Evolutionary conservation across 129 eudicot species (phyloP).

Genomic region (Smallanthus sonchifolius): DNA sequence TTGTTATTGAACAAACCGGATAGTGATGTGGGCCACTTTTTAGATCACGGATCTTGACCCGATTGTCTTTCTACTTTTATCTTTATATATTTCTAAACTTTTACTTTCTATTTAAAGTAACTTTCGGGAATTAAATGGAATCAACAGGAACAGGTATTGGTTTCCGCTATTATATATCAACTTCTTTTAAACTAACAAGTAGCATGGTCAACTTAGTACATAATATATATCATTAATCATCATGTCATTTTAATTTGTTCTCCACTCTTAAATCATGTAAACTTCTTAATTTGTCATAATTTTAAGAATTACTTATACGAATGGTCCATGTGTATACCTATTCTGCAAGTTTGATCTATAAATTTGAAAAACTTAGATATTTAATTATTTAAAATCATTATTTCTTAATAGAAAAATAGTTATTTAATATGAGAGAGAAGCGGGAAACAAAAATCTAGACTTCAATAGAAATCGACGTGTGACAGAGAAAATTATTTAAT

Average conservation of each 20-base stretch:
- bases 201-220: conserved; percentile 24
- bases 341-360: too few species aligned
- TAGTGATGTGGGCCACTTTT: conserved; percentile 14
- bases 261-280: not conserved
- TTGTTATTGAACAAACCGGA: not conserved
- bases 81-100: conserved; percentile 1
- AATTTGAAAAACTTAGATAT: too few species aligned
- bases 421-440: too few species aligned
- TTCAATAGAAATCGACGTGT: too few species aligned
- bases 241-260: not conserved
- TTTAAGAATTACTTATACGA: too few species aligned
- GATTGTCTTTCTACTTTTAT: conserved; percentile 19
- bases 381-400: too few species aligned
- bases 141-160: conserved; percentile 14
- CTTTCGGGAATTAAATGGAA: conserved; percentile 7
- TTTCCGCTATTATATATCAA: not conserved
- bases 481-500: too few species aligned
- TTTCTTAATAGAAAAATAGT: too few species aligned
- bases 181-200: not conserved
- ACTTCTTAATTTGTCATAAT: not conserved
- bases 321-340: too few species aligned
- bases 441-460: too few species aligned
- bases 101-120: conserved; percentile 28
- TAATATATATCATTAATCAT: not conserved
- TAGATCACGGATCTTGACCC: conserved; percentile 26